Conservation (phyloP, 257 asterid genomes). For the Plantago elongata region DNA sequence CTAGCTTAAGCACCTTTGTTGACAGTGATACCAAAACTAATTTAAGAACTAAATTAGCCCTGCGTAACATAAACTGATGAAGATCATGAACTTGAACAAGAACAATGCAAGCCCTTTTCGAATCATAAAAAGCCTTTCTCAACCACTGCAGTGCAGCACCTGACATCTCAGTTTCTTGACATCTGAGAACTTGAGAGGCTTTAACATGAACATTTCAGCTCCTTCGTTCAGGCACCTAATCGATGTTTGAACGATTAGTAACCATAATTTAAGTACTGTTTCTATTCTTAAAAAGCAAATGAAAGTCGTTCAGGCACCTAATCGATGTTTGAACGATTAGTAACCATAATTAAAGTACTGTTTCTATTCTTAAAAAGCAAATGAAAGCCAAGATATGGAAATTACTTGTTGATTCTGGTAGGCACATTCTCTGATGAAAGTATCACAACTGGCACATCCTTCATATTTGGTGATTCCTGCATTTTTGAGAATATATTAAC, state of each 20-base stretch:
- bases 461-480: slow-evolving; percentile 51
- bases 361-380: not conserved
- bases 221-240: slow-evolving; percentile 60
- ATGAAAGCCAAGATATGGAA: not conserved
- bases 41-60: slow-evolving; percentile 4
- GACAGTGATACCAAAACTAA: not conserved
- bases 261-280: too few relatives aligned
- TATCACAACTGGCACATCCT: slow-evolving; percentile 60
- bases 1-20: not conserved
- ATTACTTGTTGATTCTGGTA: slow-evolving; percentile 51
- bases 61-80: not conserved
- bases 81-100: not conserved
- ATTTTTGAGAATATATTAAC: too few relatives aligned
- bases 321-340: not conserved
- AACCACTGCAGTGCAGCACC: slow-evolving; percentile 30
- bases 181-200: slow-evolving; percentile 59
- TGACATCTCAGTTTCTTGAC: slow-evolving; percentile 49
- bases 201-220: slow-evolving; percentile 66
- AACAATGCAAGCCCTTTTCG: not conserved
- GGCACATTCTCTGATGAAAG: slow-evolving; percentile 69
- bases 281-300: not conserved
- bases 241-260: not conserved
- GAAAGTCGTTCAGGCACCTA: slow-evolving; percentile 47
- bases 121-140: not conserved
- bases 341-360: too few relatives aligned